Conservation (phyloP, 2,329 filamentous ascomycete genomes). For the Didymella exigua region DNA sequence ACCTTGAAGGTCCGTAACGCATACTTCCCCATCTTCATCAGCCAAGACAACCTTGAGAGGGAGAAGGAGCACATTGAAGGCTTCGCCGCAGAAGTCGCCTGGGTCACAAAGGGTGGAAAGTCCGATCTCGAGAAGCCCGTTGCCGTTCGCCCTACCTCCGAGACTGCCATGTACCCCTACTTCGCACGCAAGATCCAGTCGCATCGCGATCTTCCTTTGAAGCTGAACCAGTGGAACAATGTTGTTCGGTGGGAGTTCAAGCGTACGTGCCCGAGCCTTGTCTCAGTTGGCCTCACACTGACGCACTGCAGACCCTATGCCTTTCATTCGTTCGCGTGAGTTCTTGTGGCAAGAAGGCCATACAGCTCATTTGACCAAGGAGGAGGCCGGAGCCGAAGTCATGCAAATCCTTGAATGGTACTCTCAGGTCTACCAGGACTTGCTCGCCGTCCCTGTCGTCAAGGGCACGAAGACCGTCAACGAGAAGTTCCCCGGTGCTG, state of each 20-base stretch:
- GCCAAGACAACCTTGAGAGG: conserved; percentile 75
- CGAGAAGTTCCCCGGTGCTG: conserved; percentile 95
- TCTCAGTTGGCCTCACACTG: conserved; percentile 46
- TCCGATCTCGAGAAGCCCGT: conserved; percentile 86
- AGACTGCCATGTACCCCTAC: conserved; percentile 92
- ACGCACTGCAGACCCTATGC: conserved; percentile 56
- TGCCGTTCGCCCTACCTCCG: conserved; percentile 71
- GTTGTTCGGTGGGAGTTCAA: conserved; percentile 97
- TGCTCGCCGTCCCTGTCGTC: conserved; percentile 93
- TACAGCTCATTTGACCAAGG: conserved; percentile 85
- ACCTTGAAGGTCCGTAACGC: conserved; percentile 91
- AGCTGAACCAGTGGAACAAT: conserved; percentile 98
- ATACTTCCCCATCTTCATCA: conserved; percentile 93
- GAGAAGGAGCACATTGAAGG: conserved; percentile 98
- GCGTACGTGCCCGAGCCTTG: conserved; percentile 46
- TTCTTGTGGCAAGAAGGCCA: conserved; percentile 99
- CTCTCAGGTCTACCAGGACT: conserved; percentile 86
- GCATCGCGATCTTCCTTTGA: conserved; percentile 90
- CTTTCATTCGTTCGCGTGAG: conserved; percentile 84
- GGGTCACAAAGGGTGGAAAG: conserved; percentile 89
- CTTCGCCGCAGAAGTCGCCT: conserved; percentile 89
- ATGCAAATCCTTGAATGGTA: conserved; percentile 93
- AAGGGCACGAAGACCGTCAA: conserved; percentile 95
- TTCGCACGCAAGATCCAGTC: conserved; percentile 97
- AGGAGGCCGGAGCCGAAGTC: conserved; percentile 82